Conservation (phyloP, 352 stramenopile genomes). For the Globisporangium emineosum region DNA sequence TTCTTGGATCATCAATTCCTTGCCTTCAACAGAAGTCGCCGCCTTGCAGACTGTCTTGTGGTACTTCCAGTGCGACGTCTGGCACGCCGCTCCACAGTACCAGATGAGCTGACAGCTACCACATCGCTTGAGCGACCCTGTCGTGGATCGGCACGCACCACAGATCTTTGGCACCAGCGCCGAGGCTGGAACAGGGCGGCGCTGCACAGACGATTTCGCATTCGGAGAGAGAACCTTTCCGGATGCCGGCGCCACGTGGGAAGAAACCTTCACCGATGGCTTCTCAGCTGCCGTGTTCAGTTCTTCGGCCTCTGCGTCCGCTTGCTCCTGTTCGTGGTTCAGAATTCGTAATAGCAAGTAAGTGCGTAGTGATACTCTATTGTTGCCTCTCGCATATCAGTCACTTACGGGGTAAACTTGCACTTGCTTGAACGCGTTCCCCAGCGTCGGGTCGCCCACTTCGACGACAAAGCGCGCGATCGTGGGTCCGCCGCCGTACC, state of each 20-base stretch:
- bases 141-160: conserved; percentile 50
- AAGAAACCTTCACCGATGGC: conserved; percentile 3
- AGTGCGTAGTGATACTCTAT: neutral
- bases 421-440: conserved; percentile 66
- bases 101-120: conserved; percentile 70
- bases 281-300: conserved; percentile 19
- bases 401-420: conserved; percentile 65
- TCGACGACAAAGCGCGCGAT: conserved; percentile 76
- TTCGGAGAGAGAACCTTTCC: conserved; percentile 4
- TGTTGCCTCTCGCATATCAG: neutral
- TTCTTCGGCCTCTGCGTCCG: conserved; percentile 23
- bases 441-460: conserved; percentile 49
- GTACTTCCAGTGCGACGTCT: conserved; percentile 81
- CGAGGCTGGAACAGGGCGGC: conserved; percentile 8
- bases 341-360: neutral
- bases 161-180: conserved; percentile 53
- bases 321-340: conserved; percentile 28
- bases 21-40: conserved; percentile 33
- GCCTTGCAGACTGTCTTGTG: conserved; percentile 61
- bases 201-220: conserved; percentile 28
- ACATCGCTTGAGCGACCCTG: conserved; percentile 59
- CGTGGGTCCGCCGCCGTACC: conserved; percentile 64
- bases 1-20: conserved; percentile 40
- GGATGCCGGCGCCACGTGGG: conserved; percentile 1
- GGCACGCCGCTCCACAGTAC: conserved; percentile 74